Conservation (phyloP, 306 rosid species). For the Dryas drummondii region DNA sequence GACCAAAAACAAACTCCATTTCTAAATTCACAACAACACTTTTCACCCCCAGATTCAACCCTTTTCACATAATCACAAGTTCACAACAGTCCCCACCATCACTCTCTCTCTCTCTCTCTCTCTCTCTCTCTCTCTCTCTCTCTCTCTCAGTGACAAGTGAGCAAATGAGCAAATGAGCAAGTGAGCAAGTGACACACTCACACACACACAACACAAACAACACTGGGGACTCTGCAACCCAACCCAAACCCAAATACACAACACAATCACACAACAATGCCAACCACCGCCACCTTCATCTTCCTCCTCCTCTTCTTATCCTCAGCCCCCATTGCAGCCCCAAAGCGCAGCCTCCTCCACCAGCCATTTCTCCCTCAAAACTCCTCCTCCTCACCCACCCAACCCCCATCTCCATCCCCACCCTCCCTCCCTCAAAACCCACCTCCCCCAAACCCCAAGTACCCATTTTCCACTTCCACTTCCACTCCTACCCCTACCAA, state of each 20-base stretch:
- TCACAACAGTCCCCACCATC: background rate
- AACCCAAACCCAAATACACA: background rate
- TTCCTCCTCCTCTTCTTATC: slow-evolving; percentile 15
- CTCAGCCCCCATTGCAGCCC: slow-evolving; percentile 3
- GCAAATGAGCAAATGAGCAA: too few relatives aligned
- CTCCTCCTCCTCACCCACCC: slow-evolving; percentile 46
- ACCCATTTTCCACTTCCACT: slow-evolving; percentile 59
- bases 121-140: background rate
- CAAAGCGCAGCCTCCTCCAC: slow-evolving; percentile 58
- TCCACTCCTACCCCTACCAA: slow-evolving; percentile 40
- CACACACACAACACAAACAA: background rate
- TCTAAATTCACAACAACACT: slow-evolving; percentile 14
- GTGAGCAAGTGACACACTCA: background rate
- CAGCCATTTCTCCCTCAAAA: slow-evolving; percentile 50
- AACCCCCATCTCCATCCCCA: slow-evolving; percentile 37
- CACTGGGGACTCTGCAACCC: slow-evolving; percentile 16
- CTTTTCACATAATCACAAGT: slow-evolving; percentile 18
- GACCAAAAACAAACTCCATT: slow-evolving; percentile 19
- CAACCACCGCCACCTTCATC: slow-evolving; percentile 24
- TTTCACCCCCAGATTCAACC: slow-evolving; percentile 20
- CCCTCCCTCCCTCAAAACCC: slow-evolving; percentile 47
- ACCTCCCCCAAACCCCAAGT: slow-evolving; percentile 47
- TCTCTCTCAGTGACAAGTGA: background rate
- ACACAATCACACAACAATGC: slow-evolving; percentile 39
- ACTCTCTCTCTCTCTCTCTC: background rate